These are phyloP conservation scores for Agrocybe praecox DNA, from an alignment of 768 basidiomycete genomes.

Conservation along the genomic window DNA sequence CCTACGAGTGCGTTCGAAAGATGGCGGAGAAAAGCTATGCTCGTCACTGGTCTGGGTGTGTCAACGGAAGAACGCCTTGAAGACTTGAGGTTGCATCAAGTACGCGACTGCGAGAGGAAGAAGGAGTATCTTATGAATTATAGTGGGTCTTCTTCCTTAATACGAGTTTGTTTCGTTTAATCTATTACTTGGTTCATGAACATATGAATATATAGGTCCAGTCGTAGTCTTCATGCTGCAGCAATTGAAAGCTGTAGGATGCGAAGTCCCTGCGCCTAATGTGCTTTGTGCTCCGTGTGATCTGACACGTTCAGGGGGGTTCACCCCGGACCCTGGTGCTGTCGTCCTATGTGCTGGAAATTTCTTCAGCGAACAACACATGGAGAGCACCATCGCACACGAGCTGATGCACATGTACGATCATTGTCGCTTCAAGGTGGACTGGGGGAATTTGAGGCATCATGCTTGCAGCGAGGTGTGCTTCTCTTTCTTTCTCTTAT, in stretches of 20 bases:
- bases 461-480: constrained; percentile 95
- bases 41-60: constrained; percentile 51
- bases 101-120: constrained; percentile 64
- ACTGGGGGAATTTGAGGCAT: constrained; percentile 89
- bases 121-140: constrained; percentile 68
- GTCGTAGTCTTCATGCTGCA: constrained; percentile 89
- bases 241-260: constrained; percentile 79
- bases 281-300: constrained; percentile 89
- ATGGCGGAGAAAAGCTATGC: constrained; percentile 50
- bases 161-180: no score
- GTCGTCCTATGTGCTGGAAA: constrained; percentile 86
- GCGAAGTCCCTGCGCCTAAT: constrained; percentile 68
- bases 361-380: constrained; percentile 78
- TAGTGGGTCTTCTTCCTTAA: constrained; percentile 48
- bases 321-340: constrained; percentile 74
- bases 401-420: constrained; percentile 97
- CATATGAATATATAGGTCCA: constrained; percentile 73
- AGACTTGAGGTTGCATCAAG: constrained; percentile 37
- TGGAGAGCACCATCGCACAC: constrained; percentile 93
- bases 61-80: constrained; percentile 46
- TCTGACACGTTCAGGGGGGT: constrained; percentile 73
- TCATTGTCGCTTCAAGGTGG: constrained; percentile 91
- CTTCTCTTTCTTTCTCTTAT: background rate
- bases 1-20: constrained; percentile 41
- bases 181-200: background rate